Conservation (phyloP, 495 filamentous ascomycete species). For the Haplographium delicatum region DNA sequence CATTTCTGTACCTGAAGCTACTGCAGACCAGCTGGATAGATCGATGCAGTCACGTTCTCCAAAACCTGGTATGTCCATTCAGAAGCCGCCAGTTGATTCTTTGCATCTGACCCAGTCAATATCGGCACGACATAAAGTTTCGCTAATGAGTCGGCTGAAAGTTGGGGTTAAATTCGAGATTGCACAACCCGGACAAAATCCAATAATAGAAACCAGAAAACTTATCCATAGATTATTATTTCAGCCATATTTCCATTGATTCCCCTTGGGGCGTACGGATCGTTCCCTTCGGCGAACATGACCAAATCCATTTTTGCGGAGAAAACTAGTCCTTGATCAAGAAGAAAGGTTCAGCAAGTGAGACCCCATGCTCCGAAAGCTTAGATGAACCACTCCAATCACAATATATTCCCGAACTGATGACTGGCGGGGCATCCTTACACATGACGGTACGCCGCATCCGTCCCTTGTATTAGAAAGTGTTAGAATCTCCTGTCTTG, state of each 20-base stretch:
- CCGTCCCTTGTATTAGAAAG: not conserved
- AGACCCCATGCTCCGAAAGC: no score
- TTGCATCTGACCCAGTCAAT: no score
- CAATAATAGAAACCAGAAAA: not conserved
- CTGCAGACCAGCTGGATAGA: no score
- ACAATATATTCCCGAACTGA: no score
- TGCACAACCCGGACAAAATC: not conserved
- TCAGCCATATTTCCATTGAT: not conserved
- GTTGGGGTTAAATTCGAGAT: not conserved
- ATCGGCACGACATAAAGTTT: not conserved
- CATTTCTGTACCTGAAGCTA: no score
- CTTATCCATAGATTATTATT: no score
- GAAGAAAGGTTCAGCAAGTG: no score
- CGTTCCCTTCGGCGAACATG: not conserved
- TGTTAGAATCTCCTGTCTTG: not conserved
- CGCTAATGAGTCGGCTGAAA: not conserved
- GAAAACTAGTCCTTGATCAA: not conserved
- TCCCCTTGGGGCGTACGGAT: not conserved
- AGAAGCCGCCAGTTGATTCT: no score
- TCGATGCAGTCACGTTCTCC: no score
- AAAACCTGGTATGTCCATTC: no score
- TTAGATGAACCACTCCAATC: no score
- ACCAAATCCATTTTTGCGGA: not conserved
- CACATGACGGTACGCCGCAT: not conserved
- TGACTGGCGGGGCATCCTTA: not conserved